These are phyloP conservation scores for Coniella lustricola DNA, from an alignment of 2,329 filamentous ascomycete genomes.

Conservation along the genomic window DNA sequence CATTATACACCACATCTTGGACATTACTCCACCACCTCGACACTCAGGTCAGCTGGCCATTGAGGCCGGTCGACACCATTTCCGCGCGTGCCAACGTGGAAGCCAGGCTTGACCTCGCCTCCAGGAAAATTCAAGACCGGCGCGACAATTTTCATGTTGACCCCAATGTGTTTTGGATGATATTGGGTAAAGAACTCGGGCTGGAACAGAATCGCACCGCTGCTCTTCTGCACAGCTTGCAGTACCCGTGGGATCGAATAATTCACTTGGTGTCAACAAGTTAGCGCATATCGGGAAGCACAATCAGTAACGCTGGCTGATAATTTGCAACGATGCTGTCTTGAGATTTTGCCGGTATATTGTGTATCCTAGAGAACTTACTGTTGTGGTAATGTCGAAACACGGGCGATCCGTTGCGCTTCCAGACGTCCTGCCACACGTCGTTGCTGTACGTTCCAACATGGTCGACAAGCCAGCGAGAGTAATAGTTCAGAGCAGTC, in stretches of 20 bases:
- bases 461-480: constrained; percentile 32
- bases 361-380: too few relatives aligned
- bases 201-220: constrained; percentile 36
- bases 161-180: not conserved
- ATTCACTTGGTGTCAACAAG: not conserved
- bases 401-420: constrained; percentile 34
- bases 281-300: not conserved
- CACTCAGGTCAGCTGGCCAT: constrained; percentile 9
- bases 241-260: constrained; percentile 36
- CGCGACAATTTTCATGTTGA: constrained; percentile 1
- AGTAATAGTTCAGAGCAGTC: constrained; percentile 34
- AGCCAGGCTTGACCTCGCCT: constrained; percentile 11
- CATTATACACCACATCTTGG: not conserved
- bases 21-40: constrained; percentile 1
- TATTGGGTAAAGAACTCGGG: constrained; percentile 37
- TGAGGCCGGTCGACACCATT: constrained; percentile 10
- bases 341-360: too few relatives aligned
- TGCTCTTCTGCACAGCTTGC: constrained; percentile 28
- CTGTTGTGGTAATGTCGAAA: constrained; percentile 41
- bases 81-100: constrained; percentile 4
- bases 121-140: constrained; percentile 8
- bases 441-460: constrained; percentile 32
- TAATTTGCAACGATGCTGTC: too few relatives aligned
- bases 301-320: too few relatives aligned
- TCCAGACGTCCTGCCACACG: constrained; percentile 43